Base-by-base conservation (phyloP, 805 yeast genomes). In the Torulaspora delbrueckii region DNA sequence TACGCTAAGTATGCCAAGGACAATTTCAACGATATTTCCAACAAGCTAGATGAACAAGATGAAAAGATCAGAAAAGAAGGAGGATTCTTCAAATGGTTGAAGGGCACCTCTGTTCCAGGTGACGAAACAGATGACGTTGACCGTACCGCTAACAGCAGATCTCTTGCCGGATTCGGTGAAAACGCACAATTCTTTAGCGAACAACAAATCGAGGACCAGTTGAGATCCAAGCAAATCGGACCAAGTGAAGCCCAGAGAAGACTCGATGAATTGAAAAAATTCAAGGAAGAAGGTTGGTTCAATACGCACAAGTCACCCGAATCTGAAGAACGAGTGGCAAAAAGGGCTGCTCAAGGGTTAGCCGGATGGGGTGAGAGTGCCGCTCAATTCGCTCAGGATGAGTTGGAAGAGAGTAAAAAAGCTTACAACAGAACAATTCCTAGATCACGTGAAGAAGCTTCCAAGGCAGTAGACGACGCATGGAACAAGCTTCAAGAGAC, bases 281-380 rank as follows among this genome's bases (percentile, higher is more conserved):
- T 65, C 30, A 63, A 66, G 40, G 58, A 66, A 8, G 64, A 63
- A 22, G 72, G 76, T 14, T 62, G 66, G 65, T 55, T 60, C 40
- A 46, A 56, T 5, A 56, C 56, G 28, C 49, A 48, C 36, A 52
- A 51, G 34, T 52, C 51, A 10, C 50, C 55, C 5, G 54, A 57
- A 33, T 52, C 55, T 22, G 74, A 70, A 35, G 59, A 50, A 13
- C 58, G 59, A 8, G 47, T 72, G 22, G 72, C 73, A 2, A 55
- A 60, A 33, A 52, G 53, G 4, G 63, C 76, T 1, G 62, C 63
- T 22, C 59, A 57, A 23, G 63, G 74, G 0, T 59, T 72, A 8
- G 62, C 68, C 43, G 78, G 77, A 3, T 73, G 76, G 75, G 77
- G 78, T 14, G 73, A 70, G 39, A 56, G 62, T 38, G 78, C 77